Evolutionary conservation across 140 eudicot genomes (phyloP).

Genomic region (Anethum foeniculum): DNA sequence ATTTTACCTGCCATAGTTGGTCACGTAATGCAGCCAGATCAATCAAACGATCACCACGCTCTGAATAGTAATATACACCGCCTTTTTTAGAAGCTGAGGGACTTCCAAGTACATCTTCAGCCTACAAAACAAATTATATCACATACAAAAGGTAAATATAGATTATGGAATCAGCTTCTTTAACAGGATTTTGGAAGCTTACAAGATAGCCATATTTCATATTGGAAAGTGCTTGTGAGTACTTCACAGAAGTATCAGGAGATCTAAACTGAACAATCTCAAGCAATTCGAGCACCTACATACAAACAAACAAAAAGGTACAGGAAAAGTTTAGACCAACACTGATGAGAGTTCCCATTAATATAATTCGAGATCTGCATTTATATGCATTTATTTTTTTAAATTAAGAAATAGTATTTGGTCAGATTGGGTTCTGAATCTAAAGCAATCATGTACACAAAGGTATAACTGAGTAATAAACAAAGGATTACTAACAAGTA

Average conservation of each 20-base stretch:
- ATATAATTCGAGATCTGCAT: not conserved
- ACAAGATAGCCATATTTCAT: conserved; percentile 64
- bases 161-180: not conserved
- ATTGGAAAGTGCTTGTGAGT: conserved; percentile 63
- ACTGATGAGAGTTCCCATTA: not conserved
- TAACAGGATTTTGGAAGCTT: conserved; percentile 15
- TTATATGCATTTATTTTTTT: not conserved
- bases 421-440: not conserved
- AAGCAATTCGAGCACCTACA: conserved; percentile 80
- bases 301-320: conserved; percentile 2
- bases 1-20: conserved; percentile 79
- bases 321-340: not conserved
- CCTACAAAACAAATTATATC: conserved; percentile 33
- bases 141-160: not conserved
- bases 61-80: conserved; percentile 82
- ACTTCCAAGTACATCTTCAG: conserved; percentile 78
- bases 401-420: not conserved
- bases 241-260: conserved; percentile 67
- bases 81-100: conserved; percentile 58
- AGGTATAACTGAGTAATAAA: not conserved
- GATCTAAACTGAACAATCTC: conserved; percentile 82
- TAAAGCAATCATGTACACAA: not conserved
- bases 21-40: conserved; percentile 79
- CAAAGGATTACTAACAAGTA: conserved; percentile 1
- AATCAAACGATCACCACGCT: conserved; percentile 88